Percentiles rank a stretch among this genome's conserved stretches.
These are phyloP conservation scores for Bathelium albidoporum DNA, from an alignment of 495 filamentous ascomycete species.

Conservation along the genomic window DNA sequence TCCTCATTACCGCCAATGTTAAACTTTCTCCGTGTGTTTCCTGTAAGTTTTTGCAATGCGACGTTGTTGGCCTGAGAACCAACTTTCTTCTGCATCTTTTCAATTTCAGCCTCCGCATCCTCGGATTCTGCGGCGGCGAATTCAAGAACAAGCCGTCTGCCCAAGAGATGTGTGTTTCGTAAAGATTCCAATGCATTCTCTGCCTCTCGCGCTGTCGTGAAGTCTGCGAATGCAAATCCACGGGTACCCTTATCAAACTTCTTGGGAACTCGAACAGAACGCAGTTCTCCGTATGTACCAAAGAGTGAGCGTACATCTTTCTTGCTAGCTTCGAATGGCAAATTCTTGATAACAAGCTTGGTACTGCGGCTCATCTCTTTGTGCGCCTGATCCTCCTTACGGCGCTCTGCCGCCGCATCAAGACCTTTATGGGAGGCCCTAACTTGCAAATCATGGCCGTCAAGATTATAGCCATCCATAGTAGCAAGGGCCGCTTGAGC, in stretches of 20 bases:
- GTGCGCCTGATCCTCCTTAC: slow-evolving; percentile 69
- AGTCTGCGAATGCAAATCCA: slow-evolving; percentile 96
- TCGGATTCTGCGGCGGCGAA: slow-evolving; percentile 76
- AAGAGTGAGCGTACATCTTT: slow-evolving; percentile 82
- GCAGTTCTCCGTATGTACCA: slow-evolving; percentile 79
- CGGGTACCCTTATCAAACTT: slow-evolving; percentile 80
- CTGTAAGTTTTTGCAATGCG: slow-evolving; percentile 75
- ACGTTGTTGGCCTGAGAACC: slow-evolving; percentile 78
- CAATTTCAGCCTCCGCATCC: slow-evolving; percentile 91
- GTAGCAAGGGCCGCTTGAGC: slow-evolving; percentile 66
- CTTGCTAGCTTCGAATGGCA: slow-evolving; percentile 91
- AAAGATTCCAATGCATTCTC: slow-evolving; percentile 86
- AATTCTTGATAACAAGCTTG: slow-evolving; percentile 96
- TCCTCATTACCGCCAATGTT: slow-evolving; percentile 64
- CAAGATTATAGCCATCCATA: slow-evolving; percentile 81
- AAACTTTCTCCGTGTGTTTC: slow-evolving; percentile 75
- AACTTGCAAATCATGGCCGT: slow-evolving; percentile 74
- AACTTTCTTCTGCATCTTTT: slow-evolving; percentile 91
- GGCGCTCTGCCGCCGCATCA: slow-evolving; percentile 77
- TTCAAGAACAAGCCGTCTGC: slow-evolving; percentile 76
- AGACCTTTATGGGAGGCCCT: slow-evolving; percentile 72
- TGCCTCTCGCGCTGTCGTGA: slow-evolving; percentile 82
- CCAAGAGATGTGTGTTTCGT: slow-evolving; percentile 85
- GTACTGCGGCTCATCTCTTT: slow-evolving; percentile 61
- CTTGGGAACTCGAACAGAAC: slow-evolving; percentile 85